Evolutionary conservation across 1,139 yeast species (phyloP).

Genomic region (Blastobotrys buckinghamii): DNA sequence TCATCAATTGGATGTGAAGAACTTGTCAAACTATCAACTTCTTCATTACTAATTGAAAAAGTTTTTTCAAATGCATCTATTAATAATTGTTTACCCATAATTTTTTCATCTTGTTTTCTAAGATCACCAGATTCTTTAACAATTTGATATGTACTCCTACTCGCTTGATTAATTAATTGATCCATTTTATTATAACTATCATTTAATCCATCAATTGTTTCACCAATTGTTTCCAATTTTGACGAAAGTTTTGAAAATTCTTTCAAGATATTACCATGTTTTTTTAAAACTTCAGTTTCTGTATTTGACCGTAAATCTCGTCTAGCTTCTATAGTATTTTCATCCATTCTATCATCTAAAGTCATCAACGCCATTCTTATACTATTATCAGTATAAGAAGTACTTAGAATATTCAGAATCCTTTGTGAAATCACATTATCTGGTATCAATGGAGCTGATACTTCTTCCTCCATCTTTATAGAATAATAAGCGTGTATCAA

Average conservation of each 20-base stretch:
- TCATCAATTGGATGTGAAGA: constrained; percentile 28
- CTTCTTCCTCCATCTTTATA: constrained; percentile 7
- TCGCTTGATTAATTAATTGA: constrained; percentile 24
- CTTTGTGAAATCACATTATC: constrained; percentile 28
- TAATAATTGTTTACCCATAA: constrained; percentile 49
- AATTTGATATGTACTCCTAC: constrained; percentile 28
- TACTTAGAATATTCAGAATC: constrained; percentile 31
- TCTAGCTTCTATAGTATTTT: constrained; percentile 36
- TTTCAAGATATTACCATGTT: constrained; percentile 52
- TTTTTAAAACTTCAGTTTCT: constrained; percentile 64
- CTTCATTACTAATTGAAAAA: constrained; percentile 68
- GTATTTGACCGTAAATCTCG: constrained; percentile 61
- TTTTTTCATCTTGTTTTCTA: constrained; percentile 38
- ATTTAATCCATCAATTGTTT: constrained; percentile 37
- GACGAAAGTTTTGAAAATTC: constrained; percentile 49
- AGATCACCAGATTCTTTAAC: constrained; percentile 39
- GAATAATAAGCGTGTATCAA: background rate
- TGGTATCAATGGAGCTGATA: constrained; percentile 13
- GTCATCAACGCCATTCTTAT: constrained; percentile 32
- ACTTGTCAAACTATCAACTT: constrained; percentile 38
- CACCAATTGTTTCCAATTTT: constrained; percentile 41
- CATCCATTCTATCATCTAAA: constrained; percentile 26
- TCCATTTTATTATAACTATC: constrained; percentile 28
- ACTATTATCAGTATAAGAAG: constrained; percentile 34
- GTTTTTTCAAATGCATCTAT: constrained; percentile 54